Evolutionary conservation across 2,329 filamentous ascomycete species (phyloP).

Genomic region (Domatiomyces catenatus): DNA sequence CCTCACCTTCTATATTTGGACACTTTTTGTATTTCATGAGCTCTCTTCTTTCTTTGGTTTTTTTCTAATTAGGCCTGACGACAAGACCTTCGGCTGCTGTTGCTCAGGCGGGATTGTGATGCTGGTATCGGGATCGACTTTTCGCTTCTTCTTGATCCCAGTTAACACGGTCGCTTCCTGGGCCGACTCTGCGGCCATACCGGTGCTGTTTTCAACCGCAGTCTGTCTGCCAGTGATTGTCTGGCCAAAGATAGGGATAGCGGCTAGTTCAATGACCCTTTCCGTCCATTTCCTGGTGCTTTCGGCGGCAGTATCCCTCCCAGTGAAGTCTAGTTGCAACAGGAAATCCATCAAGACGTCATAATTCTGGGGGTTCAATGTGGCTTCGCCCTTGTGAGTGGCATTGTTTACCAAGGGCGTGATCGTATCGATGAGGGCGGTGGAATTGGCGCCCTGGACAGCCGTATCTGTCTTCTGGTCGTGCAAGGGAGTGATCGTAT

Average conservation of each 20-base stretch:
- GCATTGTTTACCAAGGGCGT: not conserved
- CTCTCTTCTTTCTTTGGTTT: conserved; percentile 8
- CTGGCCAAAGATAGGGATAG: conserved; percentile 7
- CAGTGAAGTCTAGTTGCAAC: conserved; percentile 15
- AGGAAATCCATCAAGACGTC: conserved; percentile 11
- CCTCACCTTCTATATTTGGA: not conserved
- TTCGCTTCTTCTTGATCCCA: conserved; percentile 15
- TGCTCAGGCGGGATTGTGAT: not conserved
- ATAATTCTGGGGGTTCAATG: conserved; percentile 9
- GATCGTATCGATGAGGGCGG: not conserved
- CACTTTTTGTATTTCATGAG: not conserved
- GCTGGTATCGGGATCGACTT: conserved; percentile 4
- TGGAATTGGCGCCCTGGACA: not conserved
- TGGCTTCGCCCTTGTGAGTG: conserved; percentile 6
- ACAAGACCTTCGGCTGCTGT: conserved; percentile 1
- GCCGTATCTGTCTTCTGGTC: not conserved
- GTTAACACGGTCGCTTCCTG: conserved; percentile 11
- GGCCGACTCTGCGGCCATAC: not conserved
- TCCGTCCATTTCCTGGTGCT: conserved; percentile 14
- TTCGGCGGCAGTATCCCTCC: conserved; percentile 7
- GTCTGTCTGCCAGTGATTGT: conserved; percentile 3
- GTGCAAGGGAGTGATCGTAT: not conserved
- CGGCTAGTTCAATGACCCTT: conserved; percentile 10
- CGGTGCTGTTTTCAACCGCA: conserved; percentile 1
- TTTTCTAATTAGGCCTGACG: conserved; percentile 12